Percentiles rank a stretch among this genome's conserved stretches.
These are phyloP conservation scores for Solanum lycopersicoides DNA, from an alignment of 257 asterid genomes.

Conservation along the genomic window DNA sequence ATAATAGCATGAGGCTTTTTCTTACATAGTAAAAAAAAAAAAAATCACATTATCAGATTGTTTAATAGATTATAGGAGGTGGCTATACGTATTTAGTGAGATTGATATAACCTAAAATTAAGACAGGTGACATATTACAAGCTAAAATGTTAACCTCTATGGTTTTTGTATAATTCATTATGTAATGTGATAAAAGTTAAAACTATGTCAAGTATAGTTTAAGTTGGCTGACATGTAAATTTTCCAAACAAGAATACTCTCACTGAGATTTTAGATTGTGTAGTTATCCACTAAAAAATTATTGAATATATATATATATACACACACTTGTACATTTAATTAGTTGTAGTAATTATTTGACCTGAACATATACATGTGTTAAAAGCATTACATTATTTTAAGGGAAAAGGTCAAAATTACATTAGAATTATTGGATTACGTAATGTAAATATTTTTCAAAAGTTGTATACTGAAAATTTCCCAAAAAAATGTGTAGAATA, in stretches of 20 bases:
- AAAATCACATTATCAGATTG: not conserved
- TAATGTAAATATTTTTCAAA: not conserved
- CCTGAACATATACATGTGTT: not conserved
- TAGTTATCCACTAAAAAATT: too few relatives aligned
- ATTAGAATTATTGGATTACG: too few relatives aligned
- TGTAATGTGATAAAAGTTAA: not conserved
- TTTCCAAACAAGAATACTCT: too few relatives aligned
- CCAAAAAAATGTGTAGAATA: not conserved
- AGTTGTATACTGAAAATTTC: not conserved
- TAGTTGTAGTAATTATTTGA: too few relatives aligned
- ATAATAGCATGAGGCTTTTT: too few relatives aligned
- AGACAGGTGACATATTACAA: not conserved
- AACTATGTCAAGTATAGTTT: not conserved
- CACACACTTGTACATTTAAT: too few relatives aligned
- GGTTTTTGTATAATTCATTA: not conserved
- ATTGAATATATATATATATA: too few relatives aligned
- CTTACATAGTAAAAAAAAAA: not conserved
- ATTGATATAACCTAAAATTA: too few relatives aligned
- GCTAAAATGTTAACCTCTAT: not conserved
- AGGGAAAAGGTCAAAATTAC: not conserved
- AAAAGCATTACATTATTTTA: not conserved
- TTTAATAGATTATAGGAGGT: not conserved
- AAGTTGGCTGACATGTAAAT: not conserved
- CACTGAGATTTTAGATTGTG: too few relatives aligned
- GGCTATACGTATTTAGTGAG: not conserved